Evolutionary conservation across 768 basidiomycete species (phyloP).

Genomic region (Mycena galericulata): DNA sequence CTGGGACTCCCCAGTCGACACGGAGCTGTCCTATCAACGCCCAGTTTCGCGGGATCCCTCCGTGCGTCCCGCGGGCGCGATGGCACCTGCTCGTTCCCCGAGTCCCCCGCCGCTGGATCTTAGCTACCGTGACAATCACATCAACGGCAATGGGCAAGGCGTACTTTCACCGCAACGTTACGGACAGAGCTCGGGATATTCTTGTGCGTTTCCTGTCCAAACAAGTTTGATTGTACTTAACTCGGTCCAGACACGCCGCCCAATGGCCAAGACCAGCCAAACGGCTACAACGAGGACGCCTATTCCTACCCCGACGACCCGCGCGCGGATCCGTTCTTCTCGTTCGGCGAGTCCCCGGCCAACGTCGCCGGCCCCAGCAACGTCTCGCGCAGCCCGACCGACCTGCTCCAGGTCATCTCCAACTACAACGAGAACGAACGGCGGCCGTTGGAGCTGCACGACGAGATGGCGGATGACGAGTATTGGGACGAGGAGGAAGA

Average conservation of each 20-base stretch:
- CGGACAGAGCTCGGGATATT: neutral
- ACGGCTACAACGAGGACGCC: slow-evolving; percentile 16
- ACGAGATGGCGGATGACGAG: slow-evolving; percentile 58
- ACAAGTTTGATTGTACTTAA: neutral
- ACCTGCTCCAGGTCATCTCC: slow-evolving; percentile 46
- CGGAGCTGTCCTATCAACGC: slow-evolving; percentile 17
- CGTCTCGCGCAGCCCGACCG: slow-evolving; percentile 39
- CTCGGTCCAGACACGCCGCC: neutral
- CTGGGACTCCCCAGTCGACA: slow-evolving; percentile 32
- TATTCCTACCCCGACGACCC: slow-evolving; percentile 27
- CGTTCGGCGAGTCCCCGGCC: slow-evolving; percentile 30
- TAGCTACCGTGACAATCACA: neutral
- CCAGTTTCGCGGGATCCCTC: slow-evolving; percentile 15
- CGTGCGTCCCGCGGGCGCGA: slow-evolving; percentile 2
- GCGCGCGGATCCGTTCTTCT: slow-evolving; percentile 31
- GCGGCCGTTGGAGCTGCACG: slow-evolving; percentile 56
- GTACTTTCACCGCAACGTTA: slow-evolving; percentile 12
- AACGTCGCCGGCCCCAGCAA: slow-evolving; percentile 36
- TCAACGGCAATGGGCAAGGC: slow-evolving; percentile 7
- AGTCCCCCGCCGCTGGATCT: neutral
- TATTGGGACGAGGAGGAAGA: slow-evolving; percentile 75
- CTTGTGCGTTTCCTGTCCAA: slow-evolving; percentile 10
- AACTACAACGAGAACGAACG: slow-evolving; percentile 42
- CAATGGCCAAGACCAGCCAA: neutral
- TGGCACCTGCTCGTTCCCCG: slow-evolving; percentile 12